Base-by-base conservation (phyloP, 257 asterid genomes). In the Solanum chilense region DNA sequence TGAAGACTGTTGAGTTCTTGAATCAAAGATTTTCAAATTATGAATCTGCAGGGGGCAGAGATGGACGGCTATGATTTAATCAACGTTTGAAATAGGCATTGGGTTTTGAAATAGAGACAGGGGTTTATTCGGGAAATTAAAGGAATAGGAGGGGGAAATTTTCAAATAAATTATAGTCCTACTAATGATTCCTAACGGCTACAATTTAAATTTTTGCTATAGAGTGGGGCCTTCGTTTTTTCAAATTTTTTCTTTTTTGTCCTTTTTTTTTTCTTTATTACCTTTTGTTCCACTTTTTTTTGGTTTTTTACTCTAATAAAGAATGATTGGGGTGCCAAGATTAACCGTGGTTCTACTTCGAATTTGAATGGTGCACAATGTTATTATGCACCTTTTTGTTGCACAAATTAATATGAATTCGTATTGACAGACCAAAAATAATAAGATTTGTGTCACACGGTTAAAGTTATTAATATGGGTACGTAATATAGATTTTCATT, bases 101-200 rank as follows among this genome's bases (percentile, higher is more conserved):
- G 82, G 80, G 52, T 68, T 93, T 94, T 90, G 93, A 93, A 94
- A 84, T 88, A 81, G 12, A 20, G 23, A 37, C 83, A 44, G 29
- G 81, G 91, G 91, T 80, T 88, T 82, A 52, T 83, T 82, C 33
- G n/a, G 85, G 86, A 14, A 87, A 83, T 20, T 49, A 11, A 31
- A 42, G 39, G 3, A 89, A 71, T 83, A 83, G 9, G 74, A 78
- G 87, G 86, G 86, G 89, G 5, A 49, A 37, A 25, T 33, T 75
- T 90, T 76, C 45, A 74, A 83, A 33, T 11, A 39, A 31, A 71
- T n/a, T 29, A 87, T 66, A 41, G 7, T 42, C 31, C 20, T 73
- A 41, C 82, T 44, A 66, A 81, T 35, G 42, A 45, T 74, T 62
- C 7, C 8, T 64, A 92, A 94, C 96, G 98, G 96, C 94, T 92